Evolutionary conservation across 148 eudicot genomes (phyloP).

Genomic region (Cornus kousa): DNA sequence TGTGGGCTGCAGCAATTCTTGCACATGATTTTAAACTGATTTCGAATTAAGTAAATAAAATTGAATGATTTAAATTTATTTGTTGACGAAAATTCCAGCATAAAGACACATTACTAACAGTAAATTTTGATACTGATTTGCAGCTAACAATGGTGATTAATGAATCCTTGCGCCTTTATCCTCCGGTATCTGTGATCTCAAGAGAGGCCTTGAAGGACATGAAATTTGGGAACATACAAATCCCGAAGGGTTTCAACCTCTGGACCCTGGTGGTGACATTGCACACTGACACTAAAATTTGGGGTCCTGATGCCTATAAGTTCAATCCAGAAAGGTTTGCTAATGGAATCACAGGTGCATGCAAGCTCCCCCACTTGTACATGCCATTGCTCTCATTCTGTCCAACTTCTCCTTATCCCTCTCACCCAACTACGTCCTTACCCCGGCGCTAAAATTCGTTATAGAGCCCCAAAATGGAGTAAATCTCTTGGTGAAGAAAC

Average conservation of each 20-base stretch:
- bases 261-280: not conserved
- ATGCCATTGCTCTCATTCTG: not conserved
- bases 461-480: not conserved
- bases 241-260: not conserved
- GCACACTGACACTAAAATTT: not conserved
- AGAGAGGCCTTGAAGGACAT: not conserved
- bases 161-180: not conserved
- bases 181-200: not conserved
- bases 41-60: too few relatives aligned
- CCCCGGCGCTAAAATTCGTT: not conserved
- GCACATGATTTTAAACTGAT: too few relatives aligned
- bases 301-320: not conserved
- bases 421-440: not conserved
- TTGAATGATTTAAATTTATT: too few relatives aligned
- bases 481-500: not conserved
- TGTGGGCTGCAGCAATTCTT: too few relatives aligned
- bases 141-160: not conserved
- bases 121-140: not conserved
- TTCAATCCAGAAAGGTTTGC: not conserved
- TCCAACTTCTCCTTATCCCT: not conserved
- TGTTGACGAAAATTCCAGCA: too few relatives aligned
- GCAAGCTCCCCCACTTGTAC: not conserved
- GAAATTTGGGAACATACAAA: not conserved
- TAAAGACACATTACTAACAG: not conserved
- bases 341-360: not conserved